These are phyloP conservation scores for Sphaerobolus stellatus DNA, from an alignment of 1,284 basidiomycete genomes.

Conservation along the genomic window DNA sequence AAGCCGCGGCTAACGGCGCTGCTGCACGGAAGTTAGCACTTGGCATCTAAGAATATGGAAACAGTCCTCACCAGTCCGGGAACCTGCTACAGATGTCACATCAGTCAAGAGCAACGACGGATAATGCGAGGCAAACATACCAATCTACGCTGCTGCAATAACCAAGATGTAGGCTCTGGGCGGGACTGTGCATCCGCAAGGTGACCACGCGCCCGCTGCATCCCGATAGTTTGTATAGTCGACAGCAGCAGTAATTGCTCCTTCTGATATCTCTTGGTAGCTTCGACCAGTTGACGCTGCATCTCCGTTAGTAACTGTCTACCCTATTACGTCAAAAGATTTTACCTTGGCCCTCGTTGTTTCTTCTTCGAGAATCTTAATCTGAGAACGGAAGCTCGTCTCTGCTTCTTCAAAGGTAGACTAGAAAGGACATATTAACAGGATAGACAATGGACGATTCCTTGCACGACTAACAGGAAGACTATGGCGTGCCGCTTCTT, in stretches of 20 bases:
- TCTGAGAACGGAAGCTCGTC: constrained; percentile 64
- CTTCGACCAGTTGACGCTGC: constrained; percentile 55
- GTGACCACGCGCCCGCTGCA: constrained; percentile 57
- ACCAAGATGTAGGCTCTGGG: constrained; percentile 38
- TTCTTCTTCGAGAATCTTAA: constrained; percentile 72
- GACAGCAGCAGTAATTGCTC: constrained; percentile 83
- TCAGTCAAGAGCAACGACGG: background rate
- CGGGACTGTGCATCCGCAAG: constrained; percentile 41
- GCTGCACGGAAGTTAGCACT: no score
- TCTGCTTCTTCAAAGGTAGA: constrained; percentile 71
- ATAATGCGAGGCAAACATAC: background rate
- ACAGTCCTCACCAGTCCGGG: background rate
- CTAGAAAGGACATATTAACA: constrained; percentile 27
- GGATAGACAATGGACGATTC: no score
- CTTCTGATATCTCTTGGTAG: constrained; percentile 60
- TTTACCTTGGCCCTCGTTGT: constrained; percentile 59
- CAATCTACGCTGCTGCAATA: background rate
- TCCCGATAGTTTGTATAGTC: constrained; percentile 68
- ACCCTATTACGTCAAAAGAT: constrained; percentile 12
- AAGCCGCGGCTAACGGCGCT: no score
- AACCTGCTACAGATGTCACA: background rate
- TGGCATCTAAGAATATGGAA: no score
- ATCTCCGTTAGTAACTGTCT: no score
- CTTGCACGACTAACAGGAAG: constrained; percentile 1
- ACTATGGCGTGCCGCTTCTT: constrained; percentile 53